Base-by-base conservation (phyloP, 1,139 yeast species). In the Wickerhamiella infanticola region DNA sequence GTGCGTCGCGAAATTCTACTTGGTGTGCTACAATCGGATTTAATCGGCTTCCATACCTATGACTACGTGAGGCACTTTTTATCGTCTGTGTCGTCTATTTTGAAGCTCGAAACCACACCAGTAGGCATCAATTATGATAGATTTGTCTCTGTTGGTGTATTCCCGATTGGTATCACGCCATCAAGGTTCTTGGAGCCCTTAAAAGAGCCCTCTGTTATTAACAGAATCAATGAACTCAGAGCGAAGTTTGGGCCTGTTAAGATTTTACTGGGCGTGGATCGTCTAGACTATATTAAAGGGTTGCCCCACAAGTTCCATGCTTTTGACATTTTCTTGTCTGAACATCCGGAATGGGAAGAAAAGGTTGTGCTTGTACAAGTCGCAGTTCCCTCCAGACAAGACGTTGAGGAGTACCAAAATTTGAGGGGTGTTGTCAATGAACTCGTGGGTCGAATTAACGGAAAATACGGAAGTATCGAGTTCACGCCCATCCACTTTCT, bases 41-140 rank as follows among this genome's bases (percentile, higher is more conserved):
- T 93, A 56, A 79, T 93, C 58, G 99, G 99, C 0, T 93, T 93
- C 72, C 99, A 93, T 63, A 93, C 98, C n/a, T 93, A 93, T 63
- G 99, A 93, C 63, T 93, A 93, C 59, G 98, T 95, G n/a, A 75
- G 99, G 56, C 99, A 93, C 66, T 93, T 93, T 64, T 66, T 93
- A 48, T 81, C 94, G 24, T 79, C 95, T 1, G 95, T 90, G n/a
- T 79, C 88, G 49, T 72, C 95, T 50, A 82, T 90, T 33, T 73
- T 93, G 45, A 74, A 82, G 50, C 79, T 86, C 13, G 80, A 79
- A 42, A 86, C 96, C 0, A 69, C 84, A 49, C 98, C 98, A 4
- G 90, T 88, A 55, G 95, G 96, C 13, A 85, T 90, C 31, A 80
- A 81, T 53, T 85, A 74, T 60, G 85, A 86, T 31, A 69, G 90